phyloP scores from a whole-genome alignment of 768 basidiomycete genomes.

The Lentinula lateritia region DNA sequence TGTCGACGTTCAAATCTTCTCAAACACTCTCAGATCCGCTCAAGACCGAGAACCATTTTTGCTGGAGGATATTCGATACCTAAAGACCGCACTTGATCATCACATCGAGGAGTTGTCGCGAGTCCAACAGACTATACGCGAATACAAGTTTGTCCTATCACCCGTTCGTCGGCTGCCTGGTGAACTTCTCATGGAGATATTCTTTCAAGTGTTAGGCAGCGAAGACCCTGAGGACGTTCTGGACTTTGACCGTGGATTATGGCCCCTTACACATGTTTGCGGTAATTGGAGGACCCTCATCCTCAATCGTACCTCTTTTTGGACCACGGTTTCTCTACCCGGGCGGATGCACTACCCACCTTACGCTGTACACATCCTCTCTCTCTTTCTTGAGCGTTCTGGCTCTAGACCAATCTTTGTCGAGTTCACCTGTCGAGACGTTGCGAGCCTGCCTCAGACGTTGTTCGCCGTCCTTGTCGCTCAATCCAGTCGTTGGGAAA shows the following conservation, averaged over 20 bases:
- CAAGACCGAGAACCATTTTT: neutral
- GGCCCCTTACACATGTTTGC: constrained; percentile 1
- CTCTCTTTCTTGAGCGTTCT: neutral
- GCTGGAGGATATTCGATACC: neutral
- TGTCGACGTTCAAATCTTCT: neutral
- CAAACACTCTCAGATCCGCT: neutral
- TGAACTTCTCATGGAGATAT: constrained; percentile 4
- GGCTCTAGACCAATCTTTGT: neutral
- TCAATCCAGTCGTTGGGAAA: neutral
- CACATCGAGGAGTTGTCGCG: neutral
- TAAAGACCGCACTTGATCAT: neutral
- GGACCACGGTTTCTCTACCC: neutral
- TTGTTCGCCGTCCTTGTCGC: neutral
- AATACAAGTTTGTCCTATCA: neutral
- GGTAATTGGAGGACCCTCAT: neutral
- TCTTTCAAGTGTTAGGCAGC: neutral
- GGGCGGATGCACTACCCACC: neutral
- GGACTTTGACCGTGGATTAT: neutral
- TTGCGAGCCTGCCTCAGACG: neutral
- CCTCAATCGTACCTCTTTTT: neutral
- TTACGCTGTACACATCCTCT: neutral
- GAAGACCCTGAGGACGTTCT: neutral
- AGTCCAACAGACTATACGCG: neutral
- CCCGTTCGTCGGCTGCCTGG: constrained; percentile 3
- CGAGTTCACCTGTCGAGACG: neutral